These are phyloP conservation scores for Diplodia intermedia DNA, from an alignment of 2,329 filamentous ascomycete species.

Conservation along the genomic window DNA sequence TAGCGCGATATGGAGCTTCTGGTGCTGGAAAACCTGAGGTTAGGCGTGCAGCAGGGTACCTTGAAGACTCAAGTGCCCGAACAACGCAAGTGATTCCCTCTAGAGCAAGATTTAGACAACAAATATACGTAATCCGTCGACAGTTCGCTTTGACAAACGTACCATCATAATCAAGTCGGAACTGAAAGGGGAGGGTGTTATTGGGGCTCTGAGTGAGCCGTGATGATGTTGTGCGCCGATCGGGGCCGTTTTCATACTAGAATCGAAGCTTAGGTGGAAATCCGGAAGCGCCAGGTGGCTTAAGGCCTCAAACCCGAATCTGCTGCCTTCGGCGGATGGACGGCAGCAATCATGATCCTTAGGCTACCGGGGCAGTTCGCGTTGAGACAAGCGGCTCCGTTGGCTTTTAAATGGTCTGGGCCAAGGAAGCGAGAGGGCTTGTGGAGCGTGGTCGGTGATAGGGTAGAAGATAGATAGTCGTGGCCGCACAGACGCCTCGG, in stretches of 20 bases:
- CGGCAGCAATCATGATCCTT: constrained; percentile 11
- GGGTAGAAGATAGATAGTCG: constrained; percentile 8
- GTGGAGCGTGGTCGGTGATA: constrained; percentile 11
- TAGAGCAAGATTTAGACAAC: constrained; percentile 7
- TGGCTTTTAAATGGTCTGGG: not conserved
- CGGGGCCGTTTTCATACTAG: constrained; percentile 1
- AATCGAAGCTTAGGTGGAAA: not conserved
- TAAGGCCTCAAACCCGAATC: constrained; percentile 10
- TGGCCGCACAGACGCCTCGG: constrained; percentile 21
- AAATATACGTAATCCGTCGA: not conserved
- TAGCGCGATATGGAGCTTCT: constrained; percentile 65
- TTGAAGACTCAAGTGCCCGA: constrained; percentile 68
- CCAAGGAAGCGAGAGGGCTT: not conserved
- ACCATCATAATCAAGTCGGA: not conserved
- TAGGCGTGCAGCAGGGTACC: constrained; percentile 62
- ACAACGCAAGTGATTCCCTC: constrained; percentile 54
- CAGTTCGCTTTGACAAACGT: not conserved
- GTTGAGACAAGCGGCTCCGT: not conserved
- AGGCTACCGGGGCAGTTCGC: not conserved
- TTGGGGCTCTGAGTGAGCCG: not conserved
- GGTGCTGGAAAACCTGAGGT: constrained; percentile 64
- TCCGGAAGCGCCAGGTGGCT: not conserved
- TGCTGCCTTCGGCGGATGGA: constrained; percentile 11
- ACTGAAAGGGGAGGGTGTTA: not conserved
- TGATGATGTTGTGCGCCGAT: not conserved